phyloP scores from a whole-genome alignment of 2,329 filamentous ascomycete species.

The Ceratocystis lukuohia region DNA sequence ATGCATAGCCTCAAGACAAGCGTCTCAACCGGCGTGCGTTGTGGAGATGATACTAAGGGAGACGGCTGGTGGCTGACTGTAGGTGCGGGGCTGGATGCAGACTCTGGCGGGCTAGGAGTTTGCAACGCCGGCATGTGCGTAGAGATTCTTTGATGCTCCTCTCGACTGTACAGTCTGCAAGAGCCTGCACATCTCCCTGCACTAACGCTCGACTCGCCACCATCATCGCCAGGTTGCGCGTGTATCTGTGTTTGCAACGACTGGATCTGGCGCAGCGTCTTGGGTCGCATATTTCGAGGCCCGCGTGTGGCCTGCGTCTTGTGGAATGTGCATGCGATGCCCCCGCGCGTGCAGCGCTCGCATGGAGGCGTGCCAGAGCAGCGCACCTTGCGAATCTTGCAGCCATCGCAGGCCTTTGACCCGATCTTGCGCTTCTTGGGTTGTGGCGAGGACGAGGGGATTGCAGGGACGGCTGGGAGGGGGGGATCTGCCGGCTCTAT shows the following conservation, averaged over 20 bases:
- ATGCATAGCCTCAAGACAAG: conserved; percentile 27
- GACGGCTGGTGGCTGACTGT: background rate
- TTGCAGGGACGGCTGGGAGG: background rate
- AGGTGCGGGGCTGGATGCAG: background rate
- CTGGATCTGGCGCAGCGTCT: conserved; percentile 32
- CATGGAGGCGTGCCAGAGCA: conserved; percentile 37
- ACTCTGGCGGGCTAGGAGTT: background rate
- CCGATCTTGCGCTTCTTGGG: conserved; percentile 17
- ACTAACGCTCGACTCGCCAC: too few species aligned
- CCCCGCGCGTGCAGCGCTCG: conserved; percentile 31
- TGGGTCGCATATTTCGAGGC: conserved; percentile 33
- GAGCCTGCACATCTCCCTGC: background rate
- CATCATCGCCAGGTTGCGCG: background rate
- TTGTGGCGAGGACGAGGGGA: background rate
- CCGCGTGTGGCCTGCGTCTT: conserved; percentile 33
- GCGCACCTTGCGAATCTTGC: conserved; percentile 40
- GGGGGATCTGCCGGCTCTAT: background rate
- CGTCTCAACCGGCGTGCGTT: conserved; percentile 5
- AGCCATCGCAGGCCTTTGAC: conserved; percentile 34
- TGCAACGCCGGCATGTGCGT: background rate
- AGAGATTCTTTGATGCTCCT: background rate
- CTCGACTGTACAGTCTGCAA: background rate
- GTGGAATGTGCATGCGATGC: conserved; percentile 39
- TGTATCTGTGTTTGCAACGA: conserved; percentile 8
- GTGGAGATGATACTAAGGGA: background rate